phyloP scores from a whole-genome alignment of 2,329 filamentous ascomycete genomes.

The Aspergillus melleus region DNA sequence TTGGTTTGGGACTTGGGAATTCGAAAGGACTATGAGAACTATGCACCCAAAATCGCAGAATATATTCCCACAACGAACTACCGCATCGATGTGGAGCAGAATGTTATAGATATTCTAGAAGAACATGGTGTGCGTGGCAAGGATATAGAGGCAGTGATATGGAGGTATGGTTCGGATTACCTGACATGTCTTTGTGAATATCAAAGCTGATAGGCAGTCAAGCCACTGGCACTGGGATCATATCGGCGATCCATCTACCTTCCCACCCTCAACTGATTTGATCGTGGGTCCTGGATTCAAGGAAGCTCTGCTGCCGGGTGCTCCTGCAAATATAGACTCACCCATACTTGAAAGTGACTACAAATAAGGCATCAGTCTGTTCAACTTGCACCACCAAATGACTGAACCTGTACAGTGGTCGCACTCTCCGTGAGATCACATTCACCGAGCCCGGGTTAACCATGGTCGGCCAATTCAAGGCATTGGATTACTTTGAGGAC shows the following conservation, averaged over 20 bases:
- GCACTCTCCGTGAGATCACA: neutral
- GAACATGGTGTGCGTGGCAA: neutral
- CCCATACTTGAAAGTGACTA: slow-evolving; percentile 3
- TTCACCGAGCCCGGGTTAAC: neutral
- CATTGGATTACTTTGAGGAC: slow-evolving; percentile 54
- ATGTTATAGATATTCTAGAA: neutral
- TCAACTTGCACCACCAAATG: too few relatives aligned
- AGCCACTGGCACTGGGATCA: slow-evolving; percentile 22
- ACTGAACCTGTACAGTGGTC: too few relatives aligned
- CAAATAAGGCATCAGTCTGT: neutral
- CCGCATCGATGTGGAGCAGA: neutral
- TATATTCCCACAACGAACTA: neutral
- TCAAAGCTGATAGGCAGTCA: neutral
- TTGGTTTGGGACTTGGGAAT: slow-evolving; percentile 9
- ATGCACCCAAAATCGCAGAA: neutral
- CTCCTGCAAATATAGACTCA: neutral
- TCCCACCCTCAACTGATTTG: slow-evolving; percentile 7
- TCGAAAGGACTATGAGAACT: neutral
- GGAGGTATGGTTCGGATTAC: too few relatives aligned
- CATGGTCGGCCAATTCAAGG: slow-evolving; percentile 9
- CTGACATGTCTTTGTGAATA: too few relatives aligned
- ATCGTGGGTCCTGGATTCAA: slow-evolving; percentile 13
- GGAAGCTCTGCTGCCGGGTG: slow-evolving; percentile 2
- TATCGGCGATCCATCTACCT: slow-evolving; percentile 17
- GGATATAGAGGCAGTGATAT: slow-evolving; percentile 5